Evolutionary conservation across 2,329 filamentous ascomycete genomes (phyloP), one percentile per base, ranked within the genome.

Genomic region (Albifimbria verrucaria): DNA sequence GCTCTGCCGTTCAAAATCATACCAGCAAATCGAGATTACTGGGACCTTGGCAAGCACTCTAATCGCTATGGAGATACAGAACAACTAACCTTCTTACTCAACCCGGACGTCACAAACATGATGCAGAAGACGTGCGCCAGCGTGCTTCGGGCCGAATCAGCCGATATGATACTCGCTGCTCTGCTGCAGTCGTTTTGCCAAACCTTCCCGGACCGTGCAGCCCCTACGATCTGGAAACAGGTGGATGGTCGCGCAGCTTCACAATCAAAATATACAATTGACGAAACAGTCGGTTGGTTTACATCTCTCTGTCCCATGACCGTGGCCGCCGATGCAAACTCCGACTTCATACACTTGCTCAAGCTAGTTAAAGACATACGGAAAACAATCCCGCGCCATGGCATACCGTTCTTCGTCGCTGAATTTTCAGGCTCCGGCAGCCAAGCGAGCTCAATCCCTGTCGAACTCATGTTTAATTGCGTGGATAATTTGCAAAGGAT

Each of bases 381-480:
- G 1, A 71, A 76, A 10, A 65, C 69, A 1, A 69, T 80, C 2
- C 64, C 72, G 0, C 68, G 69, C 6, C 75, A 72, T 18, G 79
- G 79, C 2, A 67, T 76, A 6, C 70, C 74, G 0, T 80, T 82
- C 55, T 84, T 83, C 56, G 71, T 73, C 0, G 72, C 75, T 3
- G 65, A 72, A 44, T 70, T 78, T 58, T 70, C 73, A 52, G 64
- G 71, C 39, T 49, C 65, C 2, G 61, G 66, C n/a, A 64, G 61
- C 1, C 57, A 64, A 0, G 57, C 64, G 1, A 61, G 69, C 1
- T 74, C 78, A 41, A 73, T 72, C 54, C 80, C 80, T 0, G 74
- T 85, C 47, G 83, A 86, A 62, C 70, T 86, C 36, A 72, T 83
- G 28, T 84, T 86, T 63, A 84, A 75, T 52, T 82, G 80, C 57